These are phyloP conservation scores for Candida lessepsii DNA, from an alignment of 805 yeast species.

Conservation along the genomic window DNA sequence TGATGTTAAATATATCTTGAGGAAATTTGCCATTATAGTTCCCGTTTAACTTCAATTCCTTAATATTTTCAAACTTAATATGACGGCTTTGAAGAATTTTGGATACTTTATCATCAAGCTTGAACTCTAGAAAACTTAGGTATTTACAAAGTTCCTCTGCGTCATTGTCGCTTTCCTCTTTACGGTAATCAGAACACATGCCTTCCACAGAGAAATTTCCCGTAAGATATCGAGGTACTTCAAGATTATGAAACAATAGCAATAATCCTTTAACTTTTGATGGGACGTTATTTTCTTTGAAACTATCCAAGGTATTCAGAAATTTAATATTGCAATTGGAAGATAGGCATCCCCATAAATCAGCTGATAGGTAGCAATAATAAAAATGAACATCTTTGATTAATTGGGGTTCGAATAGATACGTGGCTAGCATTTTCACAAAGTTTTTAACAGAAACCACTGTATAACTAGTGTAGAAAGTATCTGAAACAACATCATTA, in stretches of 20 bases:
- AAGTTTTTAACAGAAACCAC: constrained; percentile 2
- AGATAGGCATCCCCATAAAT: background rate
- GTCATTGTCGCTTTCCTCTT: background rate
- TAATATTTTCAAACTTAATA: constrained; percentile 1
- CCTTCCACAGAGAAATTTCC: background rate
- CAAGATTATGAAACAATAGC: background rate
- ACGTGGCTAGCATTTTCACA: background rate
- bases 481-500: background rate
- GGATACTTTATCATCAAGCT: background rate
- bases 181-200: background rate
- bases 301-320: background rate
- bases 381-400: constrained; percentile 1
- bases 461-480: background rate
- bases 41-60: background rate
- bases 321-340: background rate
- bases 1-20: background rate
- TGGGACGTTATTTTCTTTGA: background rate
- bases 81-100: background rate
- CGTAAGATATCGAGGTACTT: background rate
- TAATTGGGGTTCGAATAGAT: background rate
- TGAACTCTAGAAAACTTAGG: background rate
- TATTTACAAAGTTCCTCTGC: background rate
- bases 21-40: background rate
- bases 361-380: constrained; percentile 1
- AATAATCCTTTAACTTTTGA: background rate